These are phyloP conservation scores for Ceratobasidium sp. DNA, from an alignment of 1,284 basidiomycete genomes.

Conservation along the genomic window DNA sequence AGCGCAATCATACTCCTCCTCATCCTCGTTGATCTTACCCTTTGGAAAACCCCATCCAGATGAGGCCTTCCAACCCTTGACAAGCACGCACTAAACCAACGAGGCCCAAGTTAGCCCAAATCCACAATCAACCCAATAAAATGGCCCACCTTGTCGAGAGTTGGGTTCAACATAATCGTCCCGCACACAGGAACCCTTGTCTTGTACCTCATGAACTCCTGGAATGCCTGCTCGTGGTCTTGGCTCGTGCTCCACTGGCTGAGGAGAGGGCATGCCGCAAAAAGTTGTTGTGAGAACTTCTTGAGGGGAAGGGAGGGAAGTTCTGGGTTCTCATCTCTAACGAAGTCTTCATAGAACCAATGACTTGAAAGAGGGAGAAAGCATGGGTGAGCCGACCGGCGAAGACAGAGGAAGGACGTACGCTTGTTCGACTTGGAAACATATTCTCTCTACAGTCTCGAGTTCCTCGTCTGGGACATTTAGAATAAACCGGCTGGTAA, in stretches of 20 bases:
- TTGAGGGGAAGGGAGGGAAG: constrained; percentile 89
- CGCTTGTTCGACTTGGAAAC: constrained; percentile 99
- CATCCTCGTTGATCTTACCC: constrained; percentile 97
- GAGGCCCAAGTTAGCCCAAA: constrained; percentile 2
- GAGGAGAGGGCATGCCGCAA: constrained; percentile 80
- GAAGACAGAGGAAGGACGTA: constrained; percentile 57
- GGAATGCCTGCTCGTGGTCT: constrained; percentile 80
- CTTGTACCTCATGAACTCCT: constrained; percentile 93
- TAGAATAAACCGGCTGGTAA: constrained; percentile 87
- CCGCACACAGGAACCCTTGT: constrained; percentile 98
- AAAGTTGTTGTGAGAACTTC: constrained; percentile 93
- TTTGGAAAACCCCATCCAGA: constrained; percentile 99
- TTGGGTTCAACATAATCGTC: constrained; percentile 90
- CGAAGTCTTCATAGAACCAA: constrained; percentile 99
- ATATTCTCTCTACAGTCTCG: constrained; percentile 88
- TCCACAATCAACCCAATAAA: constrained; percentile 6
- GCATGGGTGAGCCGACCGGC: constrained; percentile 30
- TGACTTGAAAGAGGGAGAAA: constrained; percentile 63
- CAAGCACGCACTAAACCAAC: constrained; percentile 76
- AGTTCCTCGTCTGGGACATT: constrained; percentile 96
- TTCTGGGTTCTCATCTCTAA: constrained; percentile 86
- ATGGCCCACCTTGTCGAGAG: constrained; percentile 84
- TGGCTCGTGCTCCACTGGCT: constrained; percentile 69
- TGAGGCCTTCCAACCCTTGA: constrained; percentile 97
- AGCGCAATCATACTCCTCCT: constrained; percentile 83